Evolutionary conservation across 2,329 filamentous ascomycete species (phyloP).

Genomic region (Aspergillus hiratsukae): DNA sequence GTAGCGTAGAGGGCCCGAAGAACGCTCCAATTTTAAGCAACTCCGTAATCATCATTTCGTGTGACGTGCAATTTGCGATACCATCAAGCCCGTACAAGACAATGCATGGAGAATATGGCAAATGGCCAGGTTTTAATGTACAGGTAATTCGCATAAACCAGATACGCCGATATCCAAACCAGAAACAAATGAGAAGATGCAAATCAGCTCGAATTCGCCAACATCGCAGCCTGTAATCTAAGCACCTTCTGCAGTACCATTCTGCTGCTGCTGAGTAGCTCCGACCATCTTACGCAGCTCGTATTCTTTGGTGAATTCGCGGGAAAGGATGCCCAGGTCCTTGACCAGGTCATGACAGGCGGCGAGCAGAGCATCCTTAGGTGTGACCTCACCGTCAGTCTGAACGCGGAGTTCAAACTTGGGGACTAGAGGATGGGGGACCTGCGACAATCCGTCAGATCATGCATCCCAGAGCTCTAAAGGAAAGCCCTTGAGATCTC

Average conservation of each 20-base stretch:
- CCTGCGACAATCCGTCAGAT: conserved; percentile 20
- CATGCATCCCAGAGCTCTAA: not conserved
- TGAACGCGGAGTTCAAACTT: conserved; percentile 75
- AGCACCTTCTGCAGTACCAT: conserved; percentile 20
- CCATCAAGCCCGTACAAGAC: not conserved
- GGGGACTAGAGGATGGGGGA: conserved; percentile 43
- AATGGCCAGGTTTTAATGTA: not conserved
- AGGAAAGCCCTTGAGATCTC: not conserved
- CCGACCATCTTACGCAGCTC: conserved; percentile 82
- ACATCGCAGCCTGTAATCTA: conserved; percentile 2
- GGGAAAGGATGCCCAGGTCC: conserved; percentile 72
- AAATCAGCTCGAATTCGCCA: not conserved
- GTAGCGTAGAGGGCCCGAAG: not conserved
- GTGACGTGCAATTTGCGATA: not conserved
- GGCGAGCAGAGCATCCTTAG: conserved; percentile 80
- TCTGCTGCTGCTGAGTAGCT: conserved; percentile 51
- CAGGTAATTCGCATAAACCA: not conserved
- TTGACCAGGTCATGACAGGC: conserved; percentile 78
- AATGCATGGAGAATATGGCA: not conserved
- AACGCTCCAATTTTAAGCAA: not conserved
- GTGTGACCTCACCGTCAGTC: conserved; percentile 81
- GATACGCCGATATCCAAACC: not conserved
- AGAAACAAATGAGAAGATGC: not conserved
- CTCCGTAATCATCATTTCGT: not conserved
- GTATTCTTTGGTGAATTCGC: conserved; percentile 89